Conservation (phyloP, 1,284 basidiomycete species). For the Sporisorium exsertum region DNA sequence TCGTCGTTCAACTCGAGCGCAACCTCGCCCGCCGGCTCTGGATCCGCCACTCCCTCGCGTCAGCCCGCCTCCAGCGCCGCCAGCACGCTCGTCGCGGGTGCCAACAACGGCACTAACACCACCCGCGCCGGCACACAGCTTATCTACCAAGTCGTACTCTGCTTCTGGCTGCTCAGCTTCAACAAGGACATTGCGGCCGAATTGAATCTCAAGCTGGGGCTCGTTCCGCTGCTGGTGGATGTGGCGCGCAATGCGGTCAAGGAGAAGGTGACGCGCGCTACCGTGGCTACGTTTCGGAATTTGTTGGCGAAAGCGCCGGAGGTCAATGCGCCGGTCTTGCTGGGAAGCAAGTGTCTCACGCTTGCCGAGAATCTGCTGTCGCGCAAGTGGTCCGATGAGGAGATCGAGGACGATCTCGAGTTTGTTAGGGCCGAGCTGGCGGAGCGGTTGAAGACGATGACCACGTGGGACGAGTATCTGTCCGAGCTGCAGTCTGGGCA, state of each 20-base stretch:
- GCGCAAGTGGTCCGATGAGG: slow-evolving; percentile 92
- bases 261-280: slow-evolving; percentile 96
- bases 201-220: slow-evolving; percentile 89
- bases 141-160: slow-evolving; percentile 91
- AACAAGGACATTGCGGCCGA: slow-evolving; percentile 84
- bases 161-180: slow-evolving; percentile 93
- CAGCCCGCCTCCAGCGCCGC: slow-evolving; percentile 19
- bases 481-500: slow-evolving; percentile 91
- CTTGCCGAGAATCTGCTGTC: slow-evolving; percentile 84
- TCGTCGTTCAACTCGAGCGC: slow-evolving; percentile 33
- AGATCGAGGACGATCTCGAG: slow-evolving; percentile 86
- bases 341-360: slow-evolving; percentile 86
- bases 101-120: slow-evolving; percentile 29
- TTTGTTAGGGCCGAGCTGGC: slow-evolving; percentile 86
- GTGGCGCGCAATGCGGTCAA: slow-evolving; percentile 91
- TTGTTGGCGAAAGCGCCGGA: slow-evolving; percentile 83
- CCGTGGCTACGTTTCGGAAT: slow-evolving; percentile 88
- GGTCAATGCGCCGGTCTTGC: slow-evolving; percentile 89
- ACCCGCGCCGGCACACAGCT: slow-evolving; percentile 76
- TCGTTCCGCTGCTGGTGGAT: slow-evolving; percentile 86
- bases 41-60: slow-evolving; percentile 42
- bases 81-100: slow-evolving; percentile 39
- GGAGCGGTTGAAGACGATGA: slow-evolving; percentile 84
- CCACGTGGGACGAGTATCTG: slow-evolving; percentile 94
- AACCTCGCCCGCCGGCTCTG: slow-evolving; percentile 46